Conservation (phyloP, 257 asterid species). For the Nemophila menziesii region DNA sequence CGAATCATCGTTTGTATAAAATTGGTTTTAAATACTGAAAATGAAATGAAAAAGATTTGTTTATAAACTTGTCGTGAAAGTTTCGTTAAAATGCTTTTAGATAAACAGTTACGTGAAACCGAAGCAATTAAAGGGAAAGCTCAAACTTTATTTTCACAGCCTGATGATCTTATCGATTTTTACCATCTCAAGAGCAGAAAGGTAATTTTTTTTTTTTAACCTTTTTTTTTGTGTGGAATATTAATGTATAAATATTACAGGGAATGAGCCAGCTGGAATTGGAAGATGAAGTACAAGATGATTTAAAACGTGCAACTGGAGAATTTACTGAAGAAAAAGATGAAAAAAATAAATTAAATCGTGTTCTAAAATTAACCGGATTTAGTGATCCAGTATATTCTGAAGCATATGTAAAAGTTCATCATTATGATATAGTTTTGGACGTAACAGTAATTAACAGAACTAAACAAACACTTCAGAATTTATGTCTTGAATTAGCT, state of each 20-base stretch:
- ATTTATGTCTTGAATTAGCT: constrained; percentile 86
- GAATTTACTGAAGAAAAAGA: constrained; percentile 69
- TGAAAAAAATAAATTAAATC: constrained; percentile 76
- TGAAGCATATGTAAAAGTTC: constrained; percentile 92
- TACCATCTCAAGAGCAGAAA: constrained; percentile 90
- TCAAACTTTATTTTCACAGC: constrained; percentile 66
- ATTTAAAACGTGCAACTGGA: constrained; percentile 92
- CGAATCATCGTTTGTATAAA: constrained; percentile 71
- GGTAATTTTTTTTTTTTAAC: too few relatives aligned
- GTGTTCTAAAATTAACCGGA: constrained; percentile 87
- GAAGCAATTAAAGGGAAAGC: constrained; percentile 85
- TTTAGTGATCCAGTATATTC: constrained; percentile 95
- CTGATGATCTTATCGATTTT: constrained; percentile 92
- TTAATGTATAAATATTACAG: constrained; percentile 32
- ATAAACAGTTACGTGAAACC: constrained; percentile 80
- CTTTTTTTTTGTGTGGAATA: too few relatives aligned
- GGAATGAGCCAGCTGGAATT: constrained; percentile 96
- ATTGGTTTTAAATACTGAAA: constrained; percentile 66
- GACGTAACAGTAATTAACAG: constrained; percentile 84
- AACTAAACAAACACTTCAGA: constrained; percentile 94
- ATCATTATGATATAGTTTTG: constrained; percentile 85
- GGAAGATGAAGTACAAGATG: constrained; percentile 91
- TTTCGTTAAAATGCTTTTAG: constrained; percentile 85
- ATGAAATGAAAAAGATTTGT: constrained; percentile 67
- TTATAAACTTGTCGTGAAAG: constrained; percentile 81